Percentiles rank a stretch among this genome's conserved stretches.
Evolutionary conservation across 2,329 filamentous ascomycete genomes (phyloP).

Genomic region (Neopestalotiopsis rosae): DNA sequence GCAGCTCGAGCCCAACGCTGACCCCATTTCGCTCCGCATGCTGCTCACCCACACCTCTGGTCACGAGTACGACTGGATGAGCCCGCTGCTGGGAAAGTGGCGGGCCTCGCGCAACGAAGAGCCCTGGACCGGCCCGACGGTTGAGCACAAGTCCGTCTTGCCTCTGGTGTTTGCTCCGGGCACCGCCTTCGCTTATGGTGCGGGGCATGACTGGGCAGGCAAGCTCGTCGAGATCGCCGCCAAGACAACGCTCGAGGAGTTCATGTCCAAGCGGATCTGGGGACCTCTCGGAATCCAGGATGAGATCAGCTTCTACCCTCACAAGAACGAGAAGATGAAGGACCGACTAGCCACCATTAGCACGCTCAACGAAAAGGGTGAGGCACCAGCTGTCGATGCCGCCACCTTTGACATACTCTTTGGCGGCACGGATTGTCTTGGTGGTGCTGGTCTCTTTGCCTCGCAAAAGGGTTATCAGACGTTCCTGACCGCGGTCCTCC

Average conservation of each 20-base stretch:
- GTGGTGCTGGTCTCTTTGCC: slow-evolving; percentile 27
- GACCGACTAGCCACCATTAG: slow-evolving; percentile 28
- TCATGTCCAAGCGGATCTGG: slow-evolving; percentile 31
- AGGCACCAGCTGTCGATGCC: slow-evolving; percentile 27
- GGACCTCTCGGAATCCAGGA: slow-evolving; percentile 28
- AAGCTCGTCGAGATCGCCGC: slow-evolving; percentile 25
- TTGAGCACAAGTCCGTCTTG: slow-evolving; percentile 26
- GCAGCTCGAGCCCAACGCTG: slow-evolving; percentile 35
- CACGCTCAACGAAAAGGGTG: slow-evolving; percentile 26
- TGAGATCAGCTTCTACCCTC: slow-evolving; percentile 27
- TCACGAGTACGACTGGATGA: slow-evolving; percentile 48
- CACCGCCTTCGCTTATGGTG: slow-evolving; percentile 27
- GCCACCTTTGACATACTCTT: slow-evolving; percentile 25
- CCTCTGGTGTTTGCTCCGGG: slow-evolving; percentile 28
- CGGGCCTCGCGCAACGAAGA: slow-evolving; percentile 29
- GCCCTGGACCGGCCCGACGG: slow-evolving; percentile 24
- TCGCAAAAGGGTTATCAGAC: slow-evolving; percentile 29
- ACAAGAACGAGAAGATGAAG: slow-evolving; percentile 26
- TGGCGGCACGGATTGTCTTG: slow-evolving; percentile 28
- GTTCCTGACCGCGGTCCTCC: slow-evolving; percentile 30
- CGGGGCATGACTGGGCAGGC: slow-evolving; percentile 30
- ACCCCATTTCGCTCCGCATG: slow-evolving; percentile 54
- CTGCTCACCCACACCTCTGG: slow-evolving; percentile 59
- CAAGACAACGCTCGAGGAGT: slow-evolving; percentile 24
- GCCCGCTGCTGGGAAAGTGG: slow-evolving; percentile 36